These are phyloP conservation scores for carrot (Daucus carota) DNA, from an alignment of 129 eudicot genomes.

Conservation along the genomic window DNA sequence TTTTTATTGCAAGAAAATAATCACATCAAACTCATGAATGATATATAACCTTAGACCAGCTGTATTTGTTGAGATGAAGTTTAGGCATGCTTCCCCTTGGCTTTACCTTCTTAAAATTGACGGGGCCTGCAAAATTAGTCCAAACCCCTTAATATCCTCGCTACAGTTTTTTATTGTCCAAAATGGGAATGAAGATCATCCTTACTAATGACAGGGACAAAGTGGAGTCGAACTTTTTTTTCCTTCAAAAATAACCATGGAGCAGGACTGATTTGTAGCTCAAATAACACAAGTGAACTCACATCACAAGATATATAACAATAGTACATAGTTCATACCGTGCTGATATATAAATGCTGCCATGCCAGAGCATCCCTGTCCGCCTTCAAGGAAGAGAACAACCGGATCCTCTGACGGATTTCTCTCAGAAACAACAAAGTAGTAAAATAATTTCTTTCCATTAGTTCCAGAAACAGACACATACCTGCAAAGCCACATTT, in stretches of 20 bases:
- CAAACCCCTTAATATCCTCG: not conserved
- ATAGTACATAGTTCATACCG: constrained; percentile 36
- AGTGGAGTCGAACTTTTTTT: not conserved
- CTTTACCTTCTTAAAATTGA: constrained; percentile 57
- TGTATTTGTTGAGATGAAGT: constrained; percentile 68
- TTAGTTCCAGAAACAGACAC: constrained; percentile 49
- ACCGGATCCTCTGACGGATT: constrained; percentile 69
- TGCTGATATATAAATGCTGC: constrained; percentile 83
- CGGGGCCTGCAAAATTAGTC: constrained; percentile 51
- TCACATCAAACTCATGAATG: not conserved
- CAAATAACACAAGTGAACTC: not conserved
- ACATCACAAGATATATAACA: not conserved
- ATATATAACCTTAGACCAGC: constrained; percentile 71
- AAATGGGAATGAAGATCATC: not conserved
- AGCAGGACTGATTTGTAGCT: not conserved
- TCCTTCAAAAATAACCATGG: not conserved
- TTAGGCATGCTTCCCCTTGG: constrained; percentile 50
- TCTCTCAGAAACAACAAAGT: constrained; percentile 67
- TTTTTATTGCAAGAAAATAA: not conserved
- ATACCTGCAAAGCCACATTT: constrained; percentile 29
- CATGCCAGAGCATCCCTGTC: constrained; percentile 92
- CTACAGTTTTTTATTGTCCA: not conserved
- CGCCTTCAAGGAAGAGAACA: constrained; percentile 89
- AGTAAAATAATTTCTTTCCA: constrained; percentile 64
- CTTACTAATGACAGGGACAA: not conserved